A percentile compares a stretch with the other conserved stretches of the same genome.
phyloP scores from a whole-genome alignment of 2,329 filamentous ascomycete species.

The Claviceps cyperi region DNA sequence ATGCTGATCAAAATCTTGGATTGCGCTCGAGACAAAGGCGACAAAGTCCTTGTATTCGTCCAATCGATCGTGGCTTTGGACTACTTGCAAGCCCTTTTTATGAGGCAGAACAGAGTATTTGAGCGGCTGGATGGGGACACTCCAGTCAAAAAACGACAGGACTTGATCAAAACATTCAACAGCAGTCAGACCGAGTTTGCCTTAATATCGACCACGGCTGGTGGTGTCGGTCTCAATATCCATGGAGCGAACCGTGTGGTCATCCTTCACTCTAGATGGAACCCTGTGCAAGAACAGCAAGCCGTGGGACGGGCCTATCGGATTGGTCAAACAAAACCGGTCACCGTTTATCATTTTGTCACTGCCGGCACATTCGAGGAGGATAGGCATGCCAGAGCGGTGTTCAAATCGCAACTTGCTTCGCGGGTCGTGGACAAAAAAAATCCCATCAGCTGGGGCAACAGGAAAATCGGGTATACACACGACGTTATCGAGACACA shows the following conservation, averaged over 20 bases:
- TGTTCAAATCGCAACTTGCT: slow-evolving; percentile 75
- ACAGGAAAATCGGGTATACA: slow-evolving; percentile 31
- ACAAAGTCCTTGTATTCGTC: slow-evolving; percentile 73
- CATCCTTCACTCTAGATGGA: slow-evolving; percentile 72
- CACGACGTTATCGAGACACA: slow-evolving; percentile 37
- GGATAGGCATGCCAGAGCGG: slow-evolving; percentile 52
- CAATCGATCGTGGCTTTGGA: slow-evolving; percentile 56
- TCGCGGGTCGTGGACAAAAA: slow-evolving; percentile 73
- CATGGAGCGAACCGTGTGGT: slow-evolving; percentile 72
- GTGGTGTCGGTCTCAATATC: slow-evolving; percentile 73
- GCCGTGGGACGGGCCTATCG: slow-evolving; percentile 78
- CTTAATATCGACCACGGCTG: slow-evolving; percentile 71
- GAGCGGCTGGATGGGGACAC: slow-evolving; percentile 56
- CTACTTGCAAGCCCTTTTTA: slow-evolving; percentile 48
- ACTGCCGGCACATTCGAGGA: slow-evolving; percentile 69
- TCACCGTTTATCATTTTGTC: slow-evolving; percentile 74
- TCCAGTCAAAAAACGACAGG: slow-evolving; percentile 40
- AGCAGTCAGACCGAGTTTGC: slow-evolving; percentile 41
- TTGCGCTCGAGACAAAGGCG: slow-evolving; percentile 42
- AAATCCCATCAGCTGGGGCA: slow-evolving; percentile 54
- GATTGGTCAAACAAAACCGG: slow-evolving; percentile 64
- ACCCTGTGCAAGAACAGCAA: slow-evolving; percentile 71
- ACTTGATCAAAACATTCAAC: slow-evolving; percentile 56
- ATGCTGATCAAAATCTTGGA: slow-evolving; percentile 57
- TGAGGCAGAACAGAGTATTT: slow-evolving; percentile 30